Evolutionary conservation across 371 early-diverging fungal species (phyloP).

Genomic region (Massospora cicadina): DNA sequence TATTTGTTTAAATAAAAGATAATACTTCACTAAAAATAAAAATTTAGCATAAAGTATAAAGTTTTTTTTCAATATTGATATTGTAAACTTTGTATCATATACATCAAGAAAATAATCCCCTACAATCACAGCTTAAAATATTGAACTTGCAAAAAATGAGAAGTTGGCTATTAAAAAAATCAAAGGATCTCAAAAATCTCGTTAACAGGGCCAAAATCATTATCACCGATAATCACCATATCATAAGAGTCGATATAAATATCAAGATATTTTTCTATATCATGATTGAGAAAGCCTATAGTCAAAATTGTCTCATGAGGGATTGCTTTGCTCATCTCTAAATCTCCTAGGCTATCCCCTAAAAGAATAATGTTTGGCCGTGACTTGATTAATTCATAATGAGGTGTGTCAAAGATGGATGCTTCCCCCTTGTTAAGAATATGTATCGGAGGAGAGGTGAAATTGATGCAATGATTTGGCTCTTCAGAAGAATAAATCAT

Average conservation of each 20-base stretch:
- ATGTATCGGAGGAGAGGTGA: constrained; percentile 49
- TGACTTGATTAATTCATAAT: constrained; percentile 19
- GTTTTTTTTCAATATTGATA: no score
- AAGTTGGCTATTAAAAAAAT: no score
- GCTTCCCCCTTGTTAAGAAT: constrained; percentile 60
- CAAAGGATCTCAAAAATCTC: not conserved
- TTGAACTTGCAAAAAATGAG: no score
- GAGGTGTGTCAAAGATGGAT: constrained; percentile 23
- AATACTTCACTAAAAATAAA: no score
- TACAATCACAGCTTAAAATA: no score
- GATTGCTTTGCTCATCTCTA: constrained; percentile 48
- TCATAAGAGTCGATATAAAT: constrained; percentile 41
- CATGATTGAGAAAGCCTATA: constrained; percentile 56
- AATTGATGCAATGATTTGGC: constrained; percentile 25
- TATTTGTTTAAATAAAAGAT: no score
- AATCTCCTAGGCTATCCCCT: constrained; percentile 59
- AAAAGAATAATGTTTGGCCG: constrained; percentile 37
- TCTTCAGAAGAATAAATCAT: constrained; percentile 35
- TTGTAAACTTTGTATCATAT: no score
- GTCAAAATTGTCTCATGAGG: constrained; percentile 31
- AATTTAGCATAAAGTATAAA: no score
- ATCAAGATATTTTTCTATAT: constrained; percentile 25
- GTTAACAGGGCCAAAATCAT: constrained; percentile 27
- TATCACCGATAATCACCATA: constrained; percentile 46
- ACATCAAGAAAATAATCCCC: no score